These are phyloP conservation scores for Fonsecaea nubica DNA, from an alignment of 2,329 filamentous ascomycete genomes.

Conservation along the genomic window DNA sequence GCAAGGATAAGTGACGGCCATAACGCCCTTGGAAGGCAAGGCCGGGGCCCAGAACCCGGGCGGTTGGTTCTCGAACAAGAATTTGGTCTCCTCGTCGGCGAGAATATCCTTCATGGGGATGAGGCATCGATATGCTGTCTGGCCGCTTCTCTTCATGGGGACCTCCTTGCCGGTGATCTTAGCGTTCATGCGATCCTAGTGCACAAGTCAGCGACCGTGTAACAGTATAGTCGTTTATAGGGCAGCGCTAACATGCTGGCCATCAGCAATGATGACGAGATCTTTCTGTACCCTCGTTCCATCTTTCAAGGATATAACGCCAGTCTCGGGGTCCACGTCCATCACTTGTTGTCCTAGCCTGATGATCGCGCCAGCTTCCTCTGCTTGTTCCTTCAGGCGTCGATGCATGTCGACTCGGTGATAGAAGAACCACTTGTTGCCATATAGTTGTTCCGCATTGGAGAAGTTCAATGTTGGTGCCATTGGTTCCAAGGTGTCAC, in stretches of 20 bases:
- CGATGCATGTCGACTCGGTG: conserved; percentile 54
- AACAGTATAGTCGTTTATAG: conserved; percentile 28
- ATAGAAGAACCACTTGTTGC: conserved; percentile 43
- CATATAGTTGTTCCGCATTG: conserved; percentile 36
- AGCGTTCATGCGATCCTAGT: conserved; percentile 37
- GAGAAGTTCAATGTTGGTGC: conserved; percentile 38
- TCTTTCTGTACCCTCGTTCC: conserved; percentile 45
- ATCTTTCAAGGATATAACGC: conserved; percentile 43
- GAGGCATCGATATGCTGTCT: conserved; percentile 40
- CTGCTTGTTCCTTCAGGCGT: conserved; percentile 45
- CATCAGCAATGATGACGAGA: conserved; percentile 49
- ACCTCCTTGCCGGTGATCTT: conserved; percentile 38
- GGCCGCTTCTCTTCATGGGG: conserved; percentile 39
- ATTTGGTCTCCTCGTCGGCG: conserved; percentile 36
- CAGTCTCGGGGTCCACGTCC: conserved; percentile 40
- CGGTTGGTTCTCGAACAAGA: conserved; percentile 38
- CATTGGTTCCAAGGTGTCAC: conserved; percentile 40
- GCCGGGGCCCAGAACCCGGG: conserved; percentile 41
- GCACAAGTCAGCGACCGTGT: conserved; percentile 25
- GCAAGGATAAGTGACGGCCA: conserved; percentile 41
- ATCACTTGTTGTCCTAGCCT: conserved; percentile 42
- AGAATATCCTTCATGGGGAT: conserved; percentile 41
- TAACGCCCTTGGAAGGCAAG: conserved; percentile 39
- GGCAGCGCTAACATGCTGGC: conserved; percentile 40
- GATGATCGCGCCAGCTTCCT: conserved; percentile 39